phyloP scores from a whole-genome alignment of 2,329 filamentous ascomycete species.

The Elsinoe ampelina region DNA sequence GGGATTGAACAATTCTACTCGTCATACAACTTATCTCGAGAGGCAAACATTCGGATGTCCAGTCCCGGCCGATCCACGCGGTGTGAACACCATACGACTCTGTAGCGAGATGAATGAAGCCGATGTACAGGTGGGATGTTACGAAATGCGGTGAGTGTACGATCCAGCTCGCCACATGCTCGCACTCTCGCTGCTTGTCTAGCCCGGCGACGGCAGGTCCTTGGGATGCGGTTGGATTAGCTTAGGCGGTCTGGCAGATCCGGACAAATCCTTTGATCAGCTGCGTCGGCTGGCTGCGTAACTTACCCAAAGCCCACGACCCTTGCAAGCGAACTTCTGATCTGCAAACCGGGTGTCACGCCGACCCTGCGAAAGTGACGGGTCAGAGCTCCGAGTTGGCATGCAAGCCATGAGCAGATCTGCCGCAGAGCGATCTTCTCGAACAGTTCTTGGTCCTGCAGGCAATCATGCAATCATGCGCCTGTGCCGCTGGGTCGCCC shows the following conservation, averaged over 20 bases:
- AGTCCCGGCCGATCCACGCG: constrained; percentile 2
- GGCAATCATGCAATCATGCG: constrained; percentile 5
- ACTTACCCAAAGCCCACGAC: not conserved
- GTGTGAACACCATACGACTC: not conserved
- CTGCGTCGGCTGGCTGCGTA: not conserved
- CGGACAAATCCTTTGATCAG: not conserved
- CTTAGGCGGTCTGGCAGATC: constrained; percentile 10
- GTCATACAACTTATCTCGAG: not conserved
- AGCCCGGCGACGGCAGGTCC: too few species aligned
- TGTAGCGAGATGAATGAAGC: not conserved
- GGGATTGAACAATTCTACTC: not conserved
- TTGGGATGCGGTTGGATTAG: not conserved
- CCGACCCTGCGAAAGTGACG: not conserved
- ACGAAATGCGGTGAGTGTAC: not conserved
- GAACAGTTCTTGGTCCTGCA: constrained; percentile 9
- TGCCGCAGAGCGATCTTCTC: constrained; percentile 7
- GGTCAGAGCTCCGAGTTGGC: constrained; percentile 6
- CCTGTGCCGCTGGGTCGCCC: not conserved
- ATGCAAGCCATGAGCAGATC: constrained; percentile 11
- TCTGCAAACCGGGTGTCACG: not conserved
- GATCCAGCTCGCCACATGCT: too few species aligned
- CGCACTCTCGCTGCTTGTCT: too few species aligned
- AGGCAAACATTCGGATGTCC: not conserved
- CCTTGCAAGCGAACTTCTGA: constrained; percentile 12
- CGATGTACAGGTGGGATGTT: not conserved